Evolutionary conservation across 2,329 filamentous ascomycete genomes (phyloP).

Genomic region (Fusarium compactum): DNA sequence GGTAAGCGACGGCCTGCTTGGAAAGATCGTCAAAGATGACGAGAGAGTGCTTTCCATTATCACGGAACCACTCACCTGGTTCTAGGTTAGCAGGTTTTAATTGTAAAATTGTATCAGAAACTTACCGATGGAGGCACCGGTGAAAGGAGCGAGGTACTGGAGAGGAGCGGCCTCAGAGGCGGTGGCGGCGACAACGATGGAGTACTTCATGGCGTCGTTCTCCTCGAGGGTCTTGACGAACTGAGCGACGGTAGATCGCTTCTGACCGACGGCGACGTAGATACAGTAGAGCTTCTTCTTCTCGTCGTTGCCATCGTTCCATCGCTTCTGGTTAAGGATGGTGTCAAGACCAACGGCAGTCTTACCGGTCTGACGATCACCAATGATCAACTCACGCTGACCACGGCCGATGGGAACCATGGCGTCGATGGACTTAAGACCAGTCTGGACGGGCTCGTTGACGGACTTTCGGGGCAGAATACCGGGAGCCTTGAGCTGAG

Average conservation of each 20-base stretch:
- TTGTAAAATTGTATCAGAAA: background rate
- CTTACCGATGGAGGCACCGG: slow-evolving; percentile 65
- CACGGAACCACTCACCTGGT: slow-evolving; percentile 79
- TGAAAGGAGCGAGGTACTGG: slow-evolving; percentile 95
- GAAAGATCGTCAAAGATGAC: slow-evolving; percentile 95
- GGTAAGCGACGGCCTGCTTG: slow-evolving; percentile 98
- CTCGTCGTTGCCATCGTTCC: slow-evolving; percentile 91
- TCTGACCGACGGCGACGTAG: slow-evolving; percentile 99
- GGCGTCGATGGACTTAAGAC: slow-evolving; percentile 98
- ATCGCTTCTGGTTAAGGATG: slow-evolving; percentile 99
- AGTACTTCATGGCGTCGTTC: slow-evolving; percentile 99
- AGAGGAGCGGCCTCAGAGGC: slow-evolving; percentile 96
- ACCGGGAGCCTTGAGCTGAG: slow-evolving; percentile 98
- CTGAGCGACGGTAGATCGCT: slow-evolving; percentile 99
- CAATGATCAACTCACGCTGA: slow-evolving; percentile 99
- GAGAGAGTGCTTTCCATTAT: slow-evolving; percentile 88
- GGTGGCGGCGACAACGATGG: slow-evolving; percentile 91
- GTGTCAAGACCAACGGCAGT: slow-evolving; percentile 97
- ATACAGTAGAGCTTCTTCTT: slow-evolving; percentile 99
- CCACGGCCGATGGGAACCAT: slow-evolving; percentile 99
- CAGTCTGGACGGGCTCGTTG: slow-evolving; percentile 98
- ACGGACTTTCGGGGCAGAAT: slow-evolving; percentile 97
- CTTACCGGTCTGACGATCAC: slow-evolving; percentile 99
- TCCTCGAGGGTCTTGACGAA: slow-evolving; percentile 99
- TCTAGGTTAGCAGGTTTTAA: background rate